phyloP scores from a whole-genome alignment of 345 rosid genomes.

The Acer negundo region DNA sequence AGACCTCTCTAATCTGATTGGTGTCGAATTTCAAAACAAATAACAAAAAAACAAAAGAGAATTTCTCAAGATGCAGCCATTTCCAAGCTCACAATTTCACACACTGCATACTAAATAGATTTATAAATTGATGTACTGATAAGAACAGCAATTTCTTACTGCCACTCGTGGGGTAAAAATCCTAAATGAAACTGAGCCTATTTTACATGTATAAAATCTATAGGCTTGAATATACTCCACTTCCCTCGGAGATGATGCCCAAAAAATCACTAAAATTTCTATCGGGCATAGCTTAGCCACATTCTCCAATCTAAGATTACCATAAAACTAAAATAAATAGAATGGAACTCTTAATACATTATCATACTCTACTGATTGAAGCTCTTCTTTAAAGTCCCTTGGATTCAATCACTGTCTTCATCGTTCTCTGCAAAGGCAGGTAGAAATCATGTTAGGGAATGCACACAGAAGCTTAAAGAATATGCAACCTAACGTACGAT shows the following conservation, averaged over 20 bases:
- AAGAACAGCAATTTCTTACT: neutral
- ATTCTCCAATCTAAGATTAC: slow-evolving; percentile 15
- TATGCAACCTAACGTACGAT: neutral
- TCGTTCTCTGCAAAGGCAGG: slow-evolving; percentile 34
- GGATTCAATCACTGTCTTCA: slow-evolving; percentile 38
- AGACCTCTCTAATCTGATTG: no score
- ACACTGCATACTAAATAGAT: neutral
- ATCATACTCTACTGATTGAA: slow-evolving; percentile 12
- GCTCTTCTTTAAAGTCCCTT: slow-evolving; percentile 14
- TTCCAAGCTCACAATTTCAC: neutral
- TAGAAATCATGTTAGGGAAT: slow-evolving; percentile 4
- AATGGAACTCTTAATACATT: slow-evolving; percentile 11
- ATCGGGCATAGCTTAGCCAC: no score
- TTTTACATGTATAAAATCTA: slow-evolving; percentile 1
- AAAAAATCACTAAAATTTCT: neutral
- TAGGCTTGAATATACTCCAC: neutral
- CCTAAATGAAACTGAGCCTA: neutral
- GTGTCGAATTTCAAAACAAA: no score
- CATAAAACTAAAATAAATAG: neutral
- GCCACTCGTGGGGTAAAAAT: neutral
- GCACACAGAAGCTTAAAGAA: neutral
- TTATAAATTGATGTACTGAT: neutral
- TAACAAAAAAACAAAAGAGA: neutral
- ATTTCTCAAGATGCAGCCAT: neutral
- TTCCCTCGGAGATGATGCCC: neutral